Evolutionary conservation across 1,284 basidiomycete genomes (phyloP), one percentile per base, ranked within the genome.

Genomic region (Trichosporon sp.): DNA sequence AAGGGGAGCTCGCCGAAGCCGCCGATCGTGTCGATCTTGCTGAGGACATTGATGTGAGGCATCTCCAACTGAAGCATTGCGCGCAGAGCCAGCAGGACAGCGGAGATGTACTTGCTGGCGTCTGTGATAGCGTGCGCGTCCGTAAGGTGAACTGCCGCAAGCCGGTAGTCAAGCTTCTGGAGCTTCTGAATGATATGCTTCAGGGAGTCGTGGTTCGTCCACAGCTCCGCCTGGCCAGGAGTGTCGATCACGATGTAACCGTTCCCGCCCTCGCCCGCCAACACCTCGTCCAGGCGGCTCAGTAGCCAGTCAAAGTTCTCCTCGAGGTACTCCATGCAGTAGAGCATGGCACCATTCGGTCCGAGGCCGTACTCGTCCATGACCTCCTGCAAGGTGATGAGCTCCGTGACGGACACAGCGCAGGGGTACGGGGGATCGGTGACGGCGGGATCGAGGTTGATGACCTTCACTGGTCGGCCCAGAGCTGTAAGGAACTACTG

Each of bases 41-140:
- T 95, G 15, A 99, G 86, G 1, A 99, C 96, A 78, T 99, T 99
- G 83, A 99, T 86, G 80, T 73, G 97, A 0, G 97, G 97, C 29
- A 99, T 87, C 79, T 98, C 97, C 67, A 99, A 87, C 79, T 97
- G 94, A n/a, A 99, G 87, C 97, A 99, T 99, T 21, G 95, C 93
- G 62, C 96, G 88, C 25, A 99, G 86, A 6, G 94, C 93, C 4
- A 99, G 88, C 42, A 99, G 87, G 53, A 98, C 87, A 12, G 98
- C 89, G 1, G 95, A 93, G 68, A 99, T 88, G 83, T 97, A 99
- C 84, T 98, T 97, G 5, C 92, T 88, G 6, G 95, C 91, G 79
- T 99, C 95, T 42, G 95, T 96, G 77, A 99, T 92, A 79, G 98
- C 95, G 81, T 96, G 93, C 0, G 97, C 92, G 84, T 99, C 96